A percentile compares a stretch with the other conserved stretches of the same genome.
Conservation (phyloP, 1,284 basidiomycete genomes). For the Leccinum fallax region DNA sequence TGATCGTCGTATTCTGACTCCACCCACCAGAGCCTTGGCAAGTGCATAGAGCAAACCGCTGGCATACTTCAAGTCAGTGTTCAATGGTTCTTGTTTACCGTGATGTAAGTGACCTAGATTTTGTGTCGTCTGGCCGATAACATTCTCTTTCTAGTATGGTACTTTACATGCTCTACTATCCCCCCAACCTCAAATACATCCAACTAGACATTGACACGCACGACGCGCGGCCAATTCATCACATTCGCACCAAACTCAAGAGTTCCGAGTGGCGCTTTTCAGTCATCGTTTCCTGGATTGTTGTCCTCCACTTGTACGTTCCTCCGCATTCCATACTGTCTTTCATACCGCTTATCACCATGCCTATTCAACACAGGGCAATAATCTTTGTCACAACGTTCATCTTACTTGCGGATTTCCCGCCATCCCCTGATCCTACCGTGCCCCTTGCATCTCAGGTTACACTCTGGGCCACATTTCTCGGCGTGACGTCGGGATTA, state of each 20-base stretch:
- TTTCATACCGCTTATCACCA: constrained; percentile 7
- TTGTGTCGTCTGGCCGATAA: neutral
- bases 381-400: constrained; percentile 57
- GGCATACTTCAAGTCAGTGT: constrained; percentile 84
- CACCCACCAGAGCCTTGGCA: constrained; percentile 56
- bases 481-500: constrained; percentile 80
- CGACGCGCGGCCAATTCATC: constrained; percentile 43
- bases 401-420: constrained; percentile 51
- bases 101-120: constrained; percentile 58
- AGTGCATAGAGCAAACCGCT: constrained; percentile 81
- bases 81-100: constrained; percentile 86
- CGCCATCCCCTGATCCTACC: constrained; percentile 41
- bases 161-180: constrained; percentile 93
- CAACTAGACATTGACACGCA: constrained; percentile 48
- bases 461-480: constrained; percentile 78
- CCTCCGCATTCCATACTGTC: constrained; percentile 11
- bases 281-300: constrained; percentile 72
- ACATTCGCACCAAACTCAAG: constrained; percentile 51
- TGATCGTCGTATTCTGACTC: constrained; percentile 5
- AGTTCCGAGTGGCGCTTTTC: constrained; percentile 79
- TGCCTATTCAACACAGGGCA: constrained; percentile 40
- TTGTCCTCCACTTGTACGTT: constrained; percentile 75
- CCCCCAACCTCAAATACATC: constrained; percentile 75
- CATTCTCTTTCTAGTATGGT: constrained; percentile 59
- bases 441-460: constrained; percentile 43